Evolutionary conservation across 1,139 yeast genomes (phyloP), one percentile per base, ranked within the genome.

Genomic region (Magnusiomyces sp.): DNA sequence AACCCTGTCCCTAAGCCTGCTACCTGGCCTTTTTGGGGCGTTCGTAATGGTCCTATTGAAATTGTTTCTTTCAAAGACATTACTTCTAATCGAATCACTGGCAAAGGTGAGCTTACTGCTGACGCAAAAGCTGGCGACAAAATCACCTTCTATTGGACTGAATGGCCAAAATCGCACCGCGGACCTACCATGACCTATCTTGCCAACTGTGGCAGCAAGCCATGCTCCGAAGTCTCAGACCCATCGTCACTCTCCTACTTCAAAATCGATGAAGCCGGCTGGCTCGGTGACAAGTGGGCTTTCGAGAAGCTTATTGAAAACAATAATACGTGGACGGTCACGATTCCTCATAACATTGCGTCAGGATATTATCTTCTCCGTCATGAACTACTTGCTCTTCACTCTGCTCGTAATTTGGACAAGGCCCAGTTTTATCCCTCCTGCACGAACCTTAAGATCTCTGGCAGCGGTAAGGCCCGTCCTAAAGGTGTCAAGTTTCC

Each of bases 401-500:
- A 50, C 29, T 23, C 27, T 2, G 50, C 46, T 16, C 27, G 13
- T 10, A 5, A 29, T 2, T 23, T n/a, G n/a, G 37, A 43, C 5
- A 51, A 51, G 5, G 53, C 51, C 13, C 53, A 51, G 38, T 50
- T 50, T 20, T 51, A 47, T 40, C 53, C 53, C n/a, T 17, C 36
- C 29, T 51, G 53, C 43, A 36, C 47, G 10, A 50, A 49, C 48
- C 47, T 54, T 37, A 34, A 54, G 36, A 41, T 52, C 40, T 40
- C 48, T 27, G 55, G 53, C 40, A 34, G 46, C 34, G 54, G 56
- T 27, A 14, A 37, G 16, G 45, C 50, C 36, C 32, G 48, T 34
- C 54, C 53, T 42, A 48, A 46, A 37, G 53, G 51, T 48, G 56
- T 53, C 31, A 40, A 36, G 38, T 51, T 54, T 43, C 55, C 55